phyloP scores from a whole-genome alignment of 202 grass and related monocot genomes.

The Eragrostis tef region DNA sequence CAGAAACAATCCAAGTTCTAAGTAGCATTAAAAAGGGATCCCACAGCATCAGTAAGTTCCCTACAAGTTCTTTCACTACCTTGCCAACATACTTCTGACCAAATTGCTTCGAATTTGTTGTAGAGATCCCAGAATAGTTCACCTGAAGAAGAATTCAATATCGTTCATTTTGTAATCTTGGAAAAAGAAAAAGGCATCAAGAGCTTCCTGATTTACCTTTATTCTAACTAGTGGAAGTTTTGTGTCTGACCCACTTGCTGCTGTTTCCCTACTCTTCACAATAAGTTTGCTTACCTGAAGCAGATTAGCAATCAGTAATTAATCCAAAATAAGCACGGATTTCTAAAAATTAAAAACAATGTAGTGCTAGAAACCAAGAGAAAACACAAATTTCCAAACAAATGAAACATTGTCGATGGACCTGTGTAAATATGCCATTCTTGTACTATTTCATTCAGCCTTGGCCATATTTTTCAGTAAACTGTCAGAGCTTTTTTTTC shows the following conservation, averaged over 20 bases:
- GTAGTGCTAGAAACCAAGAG: neutral
- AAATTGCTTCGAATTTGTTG: conserved; percentile 59
- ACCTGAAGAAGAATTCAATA: conserved; percentile 51
- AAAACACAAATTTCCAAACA: neutral
- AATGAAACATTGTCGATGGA: neutral
- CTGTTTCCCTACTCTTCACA: conserved; percentile 48
- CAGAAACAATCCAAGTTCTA: neutral
- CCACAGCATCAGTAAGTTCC: neutral
- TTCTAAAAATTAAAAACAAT: neutral
- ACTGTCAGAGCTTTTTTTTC: neutral
- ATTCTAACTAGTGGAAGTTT: conserved; percentile 68
- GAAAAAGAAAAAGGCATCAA: neutral
- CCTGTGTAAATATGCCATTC: neutral
- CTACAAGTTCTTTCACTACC: conserved; percentile 39
- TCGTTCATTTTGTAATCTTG: neutral
- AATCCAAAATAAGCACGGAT: no score
- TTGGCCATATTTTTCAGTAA: neutral
- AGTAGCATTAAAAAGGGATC: neutral
- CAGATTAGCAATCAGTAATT: neutral
- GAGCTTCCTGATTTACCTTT: conserved; percentile 48
- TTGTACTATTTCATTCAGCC: neutral
- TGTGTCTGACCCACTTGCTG: conserved; percentile 34
- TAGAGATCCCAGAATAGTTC: conserved; percentile 44
- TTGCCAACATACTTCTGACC: conserved; percentile 70
- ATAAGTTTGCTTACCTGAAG: conserved; percentile 64